A percentile compares a stretch with the other conserved stretches of the same genome.
These are phyloP conservation scores for Lecanoromycetidae sp. DNA, from an alignment of 2,329 filamentous ascomycete species.

Conservation along the genomic window DNA sequence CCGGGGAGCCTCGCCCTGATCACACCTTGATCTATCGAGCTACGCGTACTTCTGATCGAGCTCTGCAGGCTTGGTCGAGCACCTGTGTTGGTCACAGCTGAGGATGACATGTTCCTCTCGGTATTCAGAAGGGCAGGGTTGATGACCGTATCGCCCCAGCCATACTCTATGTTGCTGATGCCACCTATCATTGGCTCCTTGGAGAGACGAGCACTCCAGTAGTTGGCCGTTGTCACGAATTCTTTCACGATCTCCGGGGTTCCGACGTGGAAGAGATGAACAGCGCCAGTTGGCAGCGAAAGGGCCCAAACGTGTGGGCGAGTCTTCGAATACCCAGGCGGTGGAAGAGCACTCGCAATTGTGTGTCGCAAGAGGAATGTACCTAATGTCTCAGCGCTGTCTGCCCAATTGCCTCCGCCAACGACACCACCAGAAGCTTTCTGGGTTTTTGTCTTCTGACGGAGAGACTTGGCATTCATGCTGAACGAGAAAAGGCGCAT, in stretches of 20 bases:
- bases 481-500: constrained; percentile 91
- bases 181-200: constrained; percentile 88
- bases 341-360: constrained; percentile 76
- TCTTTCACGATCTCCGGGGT: constrained; percentile 90
- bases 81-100: constrained; percentile 23
- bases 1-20: constrained; percentile 59
- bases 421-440: constrained; percentile 55
- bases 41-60: constrained; percentile 43
- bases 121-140: constrained; percentile 33
- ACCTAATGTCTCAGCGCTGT: constrained; percentile 82
- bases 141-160: constrained; percentile 81
- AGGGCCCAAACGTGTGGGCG: constrained; percentile 90
- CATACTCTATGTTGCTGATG: constrained; percentile 94
- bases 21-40: constrained; percentile 36
- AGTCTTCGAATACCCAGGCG: constrained; percentile 83
- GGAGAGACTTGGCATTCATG: constrained; percentile 58
- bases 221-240: constrained; percentile 89
- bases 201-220: constrained; percentile 89
- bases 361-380: constrained; percentile 83
- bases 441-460: constrained; percentile 49
- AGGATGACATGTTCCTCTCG: constrained; percentile 18
- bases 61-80: constrained; percentile 46
- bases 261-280: constrained; percentile 96
- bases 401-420: constrained; percentile 95
- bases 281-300: constrained; percentile 79